Conservation (phyloP, 768 basidiomycete species). For the Psilocybe azurescens region DNA sequence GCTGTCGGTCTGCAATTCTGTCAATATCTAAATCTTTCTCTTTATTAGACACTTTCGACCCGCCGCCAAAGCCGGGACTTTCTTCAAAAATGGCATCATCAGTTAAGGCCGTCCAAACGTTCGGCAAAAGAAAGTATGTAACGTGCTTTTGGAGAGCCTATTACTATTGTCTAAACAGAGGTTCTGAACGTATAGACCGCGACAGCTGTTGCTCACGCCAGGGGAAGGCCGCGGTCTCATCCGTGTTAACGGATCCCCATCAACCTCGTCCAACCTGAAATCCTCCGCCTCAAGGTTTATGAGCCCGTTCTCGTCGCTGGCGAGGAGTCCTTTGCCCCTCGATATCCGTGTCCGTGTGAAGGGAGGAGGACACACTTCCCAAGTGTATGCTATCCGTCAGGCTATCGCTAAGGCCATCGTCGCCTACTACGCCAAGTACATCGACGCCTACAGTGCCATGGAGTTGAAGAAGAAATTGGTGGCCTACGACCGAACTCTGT, state of each 20-base stretch:
- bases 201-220: conserved; percentile 96
- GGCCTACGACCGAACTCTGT: conserved; percentile 89
- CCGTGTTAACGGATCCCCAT: conserved; percentile 96
- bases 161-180: conserved; percentile 12
- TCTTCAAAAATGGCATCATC: conserved; percentile 69
- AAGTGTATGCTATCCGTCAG: conserved; percentile 98
- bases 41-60: conserved; percentile 24
- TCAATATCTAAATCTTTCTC: conserved; percentile 17
- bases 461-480: conserved; percentile 98
- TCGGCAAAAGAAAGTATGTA: conserved; percentile 98
- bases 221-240: conserved; percentile 97
- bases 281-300: conserved; percentile 98
- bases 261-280: conserved; percentile 92
- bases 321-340: conserved; percentile 83
- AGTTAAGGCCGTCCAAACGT: conserved; percentile 94
- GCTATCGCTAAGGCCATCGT: conserved; percentile 98
- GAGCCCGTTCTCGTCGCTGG: conserved; percentile 95
- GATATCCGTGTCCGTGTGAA: conserved; percentile 98
- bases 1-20: conserved; percentile 16
- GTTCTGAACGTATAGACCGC: conserved; percentile 69
- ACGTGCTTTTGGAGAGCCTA: conserved; percentile 4
- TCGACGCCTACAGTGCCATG: conserved; percentile 96
- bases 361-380: conserved; percentile 99
- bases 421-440: conserved; percentile 98
- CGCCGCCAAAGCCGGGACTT: conserved; percentile 32